Percentiles rank a stretch among this genome's conserved stretches.
phyloP scores from a whole-genome alignment of 345 rosid species.

The Carallia brachiata region DNA sequence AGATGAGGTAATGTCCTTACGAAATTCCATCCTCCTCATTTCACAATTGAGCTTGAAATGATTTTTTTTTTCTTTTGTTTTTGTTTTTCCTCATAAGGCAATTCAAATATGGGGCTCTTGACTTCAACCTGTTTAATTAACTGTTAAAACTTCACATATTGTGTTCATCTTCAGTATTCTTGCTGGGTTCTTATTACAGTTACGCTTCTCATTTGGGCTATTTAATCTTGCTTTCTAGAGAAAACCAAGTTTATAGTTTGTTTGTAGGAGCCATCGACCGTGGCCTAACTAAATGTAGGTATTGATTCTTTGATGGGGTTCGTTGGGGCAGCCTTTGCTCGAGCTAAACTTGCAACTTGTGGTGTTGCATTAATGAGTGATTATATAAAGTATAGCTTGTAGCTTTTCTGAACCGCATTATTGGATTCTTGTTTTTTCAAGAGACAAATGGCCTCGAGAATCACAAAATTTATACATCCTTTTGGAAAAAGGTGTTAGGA shows the following conservation, averaged over 20 bases:
- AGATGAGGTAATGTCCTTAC: slow-evolving; percentile 59
- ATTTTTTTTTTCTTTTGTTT: too few species aligned
- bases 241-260: background rate
- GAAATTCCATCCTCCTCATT: background rate
- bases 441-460: slow-evolving; percentile 33
- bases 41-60: background rate
- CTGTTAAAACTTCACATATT: too few species aligned
- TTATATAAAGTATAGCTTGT: slow-evolving; percentile 12
- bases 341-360: slow-evolving; percentile 22
- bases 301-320: slow-evolving; percentile 19
- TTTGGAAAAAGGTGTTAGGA: slow-evolving; percentile 44
- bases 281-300: slow-evolving; percentile 17
- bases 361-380: slow-evolving; percentile 30
- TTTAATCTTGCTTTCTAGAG: background rate
- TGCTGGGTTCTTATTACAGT: too few species aligned
- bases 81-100: too few species aligned
- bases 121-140: too few species aligned
- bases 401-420: slow-evolving; percentile 31
- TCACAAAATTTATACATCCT: slow-evolving; percentile 32
- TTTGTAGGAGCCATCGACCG: slow-evolving; percentile 15
- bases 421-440: slow-evolving; percentile 45
- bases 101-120: too few species aligned
- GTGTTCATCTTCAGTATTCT: too few species aligned
- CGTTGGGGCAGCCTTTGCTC: slow-evolving; percentile 18
- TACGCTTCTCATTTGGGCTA: too few species aligned